phyloP scores from a whole-genome alignment of 2,329 filamentous ascomycete genomes.

The Microcyclospora tardicrescens region DNA sequence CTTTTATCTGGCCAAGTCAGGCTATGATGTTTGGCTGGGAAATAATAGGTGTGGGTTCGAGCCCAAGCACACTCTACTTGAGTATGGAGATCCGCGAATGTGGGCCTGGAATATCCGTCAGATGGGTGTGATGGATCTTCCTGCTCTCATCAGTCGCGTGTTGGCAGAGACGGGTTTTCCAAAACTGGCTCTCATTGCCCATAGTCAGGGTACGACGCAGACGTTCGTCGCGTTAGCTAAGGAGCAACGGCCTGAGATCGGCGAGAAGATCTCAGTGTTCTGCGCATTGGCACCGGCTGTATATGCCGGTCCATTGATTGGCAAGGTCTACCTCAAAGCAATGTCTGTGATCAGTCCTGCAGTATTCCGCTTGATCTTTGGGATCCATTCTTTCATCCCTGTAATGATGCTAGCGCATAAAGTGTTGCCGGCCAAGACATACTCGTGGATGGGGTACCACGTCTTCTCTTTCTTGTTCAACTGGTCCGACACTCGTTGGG shows the following conservation, averaged over 20 bases:
- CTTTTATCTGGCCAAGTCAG: constrained; percentile 82
- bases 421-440: constrained; percentile 51
- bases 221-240: constrained; percentile 79
- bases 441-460: constrained; percentile 72
- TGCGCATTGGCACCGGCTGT: constrained; percentile 83
- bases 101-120: constrained; percentile 95
- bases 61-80: constrained; percentile 60
- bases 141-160: constrained; percentile 68
- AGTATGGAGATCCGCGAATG: constrained; percentile 71
- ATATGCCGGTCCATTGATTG: constrained; percentile 75
- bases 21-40: constrained; percentile 90
- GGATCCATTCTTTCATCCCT: constrained; percentile 86
- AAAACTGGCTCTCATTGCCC: constrained; percentile 70
- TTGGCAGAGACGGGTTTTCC: constrained; percentile 69
- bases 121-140: constrained; percentile 81
- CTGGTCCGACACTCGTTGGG: constrained; percentile 79
- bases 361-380: constrained; percentile 72
- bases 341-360: constrained; percentile 66
- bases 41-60: constrained; percentile 83
- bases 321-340: constrained; percentile 83
- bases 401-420: constrained; percentile 79
- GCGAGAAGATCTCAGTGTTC: constrained; percentile 72
- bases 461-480: constrained; percentile 84
- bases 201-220: constrained; percentile 85
- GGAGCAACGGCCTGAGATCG: constrained; percentile 75